phyloP scores from a whole-genome alignment of 2,329 filamentous ascomycete species.

The Incumbomyces delicatus region DNA sequence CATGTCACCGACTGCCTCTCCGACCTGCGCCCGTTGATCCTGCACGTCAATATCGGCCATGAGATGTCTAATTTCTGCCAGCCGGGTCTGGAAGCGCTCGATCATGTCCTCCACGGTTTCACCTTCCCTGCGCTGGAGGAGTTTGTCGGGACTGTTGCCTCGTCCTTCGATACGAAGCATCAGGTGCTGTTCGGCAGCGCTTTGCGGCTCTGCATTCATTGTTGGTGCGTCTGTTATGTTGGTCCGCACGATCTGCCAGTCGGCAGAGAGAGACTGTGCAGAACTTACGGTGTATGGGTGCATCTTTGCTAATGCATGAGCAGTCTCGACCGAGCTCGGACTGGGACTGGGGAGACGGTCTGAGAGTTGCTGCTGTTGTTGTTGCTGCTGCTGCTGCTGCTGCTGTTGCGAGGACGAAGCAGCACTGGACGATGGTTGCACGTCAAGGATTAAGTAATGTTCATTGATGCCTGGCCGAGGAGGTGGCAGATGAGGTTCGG shows the following conservation, averaged over 20 bases:
- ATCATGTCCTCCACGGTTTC: slow-evolving; percentile 36
- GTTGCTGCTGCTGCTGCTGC: not conserved
- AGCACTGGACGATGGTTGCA: slow-evolving; percentile 27
- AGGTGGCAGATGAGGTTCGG: slow-evolving; percentile 35
- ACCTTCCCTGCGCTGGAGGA: slow-evolving; percentile 22
- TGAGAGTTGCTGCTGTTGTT: not conserved
- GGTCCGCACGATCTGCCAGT: slow-evolving; percentile 58
- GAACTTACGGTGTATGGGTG: slow-evolving; percentile 45
- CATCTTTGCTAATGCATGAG: slow-evolving; percentile 17
- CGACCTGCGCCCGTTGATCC: not conserved
- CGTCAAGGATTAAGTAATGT: slow-evolving; percentile 48
- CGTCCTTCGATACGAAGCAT: slow-evolving; percentile 37
- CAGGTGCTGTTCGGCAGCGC: slow-evolving; percentile 30
- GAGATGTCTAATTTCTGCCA: slow-evolving; percentile 33
- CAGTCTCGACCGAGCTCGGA: slow-evolving; percentile 11
- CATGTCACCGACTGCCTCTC: not conserved
- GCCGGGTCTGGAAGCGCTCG: slow-evolving; percentile 35
- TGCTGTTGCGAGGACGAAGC: slow-evolving; percentile 1
- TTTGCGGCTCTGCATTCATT: slow-evolving; percentile 47
- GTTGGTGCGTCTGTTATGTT: slow-evolving; percentile 51
- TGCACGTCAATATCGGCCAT: slow-evolving; percentile 20
- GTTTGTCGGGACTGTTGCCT: slow-evolving; percentile 12
- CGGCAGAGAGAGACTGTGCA: slow-evolving; percentile 61
- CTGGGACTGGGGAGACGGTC: slow-evolving; percentile 14
- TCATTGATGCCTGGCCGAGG: slow-evolving; percentile 40